Evolutionary conservation across 495 filamentous ascomycete genomes (phyloP).

Genomic region (Penicillium chermesinum): DNA sequence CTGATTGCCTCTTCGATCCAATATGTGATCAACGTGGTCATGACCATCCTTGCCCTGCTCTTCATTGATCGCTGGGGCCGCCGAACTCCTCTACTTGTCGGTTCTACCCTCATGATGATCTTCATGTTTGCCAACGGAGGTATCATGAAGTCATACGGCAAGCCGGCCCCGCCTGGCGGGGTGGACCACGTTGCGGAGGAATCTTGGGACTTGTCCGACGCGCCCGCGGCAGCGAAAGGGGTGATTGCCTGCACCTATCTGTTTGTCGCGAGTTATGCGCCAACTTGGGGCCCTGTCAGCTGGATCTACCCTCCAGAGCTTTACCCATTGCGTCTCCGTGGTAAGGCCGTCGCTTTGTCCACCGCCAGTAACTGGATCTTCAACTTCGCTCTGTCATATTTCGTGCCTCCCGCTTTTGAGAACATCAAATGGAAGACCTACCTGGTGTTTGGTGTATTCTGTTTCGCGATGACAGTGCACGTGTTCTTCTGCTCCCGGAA

Average conservation of each 20-base stretch:
- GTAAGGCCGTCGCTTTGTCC: conserved; percentile 64
- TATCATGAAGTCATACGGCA: conserved; percentile 51
- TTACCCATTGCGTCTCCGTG: conserved; percentile 59
- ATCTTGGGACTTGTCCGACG: conserved; percentile 34
- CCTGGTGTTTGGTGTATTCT: conserved; percentile 72
- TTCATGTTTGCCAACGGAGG: conserved; percentile 68
- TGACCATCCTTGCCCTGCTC: conserved; percentile 52
- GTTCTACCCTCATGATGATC: conserved; percentile 61
- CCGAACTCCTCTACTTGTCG: conserved; percentile 58
- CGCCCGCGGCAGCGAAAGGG: conserved; percentile 42
- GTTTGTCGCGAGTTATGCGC: conserved; percentile 56
- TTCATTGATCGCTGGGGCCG: conserved; percentile 62
- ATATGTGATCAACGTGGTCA: conserved; percentile 58
- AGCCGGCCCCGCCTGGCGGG: conserved; percentile 49
- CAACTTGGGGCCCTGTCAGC: conserved; percentile 59
- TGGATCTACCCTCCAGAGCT: conserved; percentile 68
- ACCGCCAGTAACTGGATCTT: conserved; percentile 74
- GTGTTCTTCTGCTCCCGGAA: conserved; percentile 77
- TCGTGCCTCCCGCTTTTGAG: conserved; percentile 69
- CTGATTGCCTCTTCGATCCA: conserved; percentile 67
- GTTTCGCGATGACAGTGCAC: conserved; percentile 64
- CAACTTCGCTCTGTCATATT: conserved; percentile 76
- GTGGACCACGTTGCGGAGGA: conserved; percentile 30
- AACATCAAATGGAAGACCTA: conserved; percentile 73
- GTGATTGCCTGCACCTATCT: conserved; percentile 62